These are phyloP conservation scores for Penicillium verrucosum DNA, from an alignment of 2,329 filamentous ascomycete species.

Conservation along the genomic window DNA sequence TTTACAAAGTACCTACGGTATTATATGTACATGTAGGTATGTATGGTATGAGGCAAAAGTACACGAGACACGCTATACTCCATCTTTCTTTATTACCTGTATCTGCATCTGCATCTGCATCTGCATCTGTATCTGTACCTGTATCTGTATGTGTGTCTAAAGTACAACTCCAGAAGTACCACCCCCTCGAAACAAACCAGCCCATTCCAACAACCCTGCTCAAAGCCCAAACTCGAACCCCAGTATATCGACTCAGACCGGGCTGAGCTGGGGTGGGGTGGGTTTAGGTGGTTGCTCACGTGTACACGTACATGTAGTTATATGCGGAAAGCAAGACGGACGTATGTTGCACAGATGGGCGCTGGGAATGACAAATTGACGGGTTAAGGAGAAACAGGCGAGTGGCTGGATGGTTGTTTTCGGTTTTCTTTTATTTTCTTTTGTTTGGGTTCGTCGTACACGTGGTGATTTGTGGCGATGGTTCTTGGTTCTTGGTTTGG, in stretches of 20 bases:
- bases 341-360: neutral
- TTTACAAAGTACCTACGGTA: neutral
- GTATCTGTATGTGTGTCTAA: no score
- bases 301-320: neutral
- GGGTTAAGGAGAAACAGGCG: neutral
- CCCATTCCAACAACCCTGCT: neutral
- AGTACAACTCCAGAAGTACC: neutral
- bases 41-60: neutral
- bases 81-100: no score
- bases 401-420: neutral
- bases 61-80: neutral
- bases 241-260: neutral
- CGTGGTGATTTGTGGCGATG: neutral
- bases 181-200: neutral
- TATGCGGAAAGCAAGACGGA: neutral
- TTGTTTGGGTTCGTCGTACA: neutral
- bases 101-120: no score
- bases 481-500: no score
- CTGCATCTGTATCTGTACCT: no score
- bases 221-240: neutral
- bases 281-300: neutral
- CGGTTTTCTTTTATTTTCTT: neutral
- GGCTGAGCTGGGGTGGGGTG: neutral
- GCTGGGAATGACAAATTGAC: neutral
- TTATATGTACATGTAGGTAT: neutral